Evolutionary conservation across 75 land plant genomes (phyloP), one percentile per base, ranked within the genome.

Genomic region (Ceratopteris richardii): DNA sequence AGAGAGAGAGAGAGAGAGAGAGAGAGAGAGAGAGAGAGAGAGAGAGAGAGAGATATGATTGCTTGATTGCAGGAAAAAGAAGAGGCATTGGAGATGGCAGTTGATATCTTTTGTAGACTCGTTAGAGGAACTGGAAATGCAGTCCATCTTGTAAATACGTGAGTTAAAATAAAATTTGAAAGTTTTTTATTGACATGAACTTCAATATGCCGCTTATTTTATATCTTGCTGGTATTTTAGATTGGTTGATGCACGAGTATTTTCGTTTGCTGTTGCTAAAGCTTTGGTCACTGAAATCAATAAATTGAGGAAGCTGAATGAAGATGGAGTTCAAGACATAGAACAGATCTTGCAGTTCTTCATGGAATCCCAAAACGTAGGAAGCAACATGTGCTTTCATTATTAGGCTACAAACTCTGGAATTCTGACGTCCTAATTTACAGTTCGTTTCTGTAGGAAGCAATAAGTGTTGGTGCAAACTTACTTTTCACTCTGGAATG

Each of bases 241-340:
- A 93, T 75, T 90, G 61, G 92, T 86, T 51, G 99, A 95, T 72
- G 74, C 74, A 60, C 87, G 86, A 59, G 76, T 84, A 56, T 95
- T 95, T 66, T 82, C 92, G 47, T 95, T 95, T 78, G 99, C 87
- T 64, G 81, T 95, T 46, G 97, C 97, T 58, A 79, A 80, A 65
- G 96, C 99, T 46, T 87, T 95, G 67, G 91, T 90, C 16, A 82
- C 86, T 18, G 99, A 95, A 73, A 73, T 95, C 55, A 84, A 87
- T 57, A 95, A 87, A 66, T 61, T 95, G 52, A 92, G 78, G 61
- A 69, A 66, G 17, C 42, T 73, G 29, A 78, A 70, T 56, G 69
- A 68, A 39, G 68, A 68, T 58, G 81, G 81, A 30, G 66, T 71
- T 47, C 75, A 90, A 64, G 67, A 77, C 61, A 77, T 68, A 51